Evolutionary conservation across 352 stramenopile genomes (phyloP).

Genomic region (Phytophthora kernoviae): DNA sequence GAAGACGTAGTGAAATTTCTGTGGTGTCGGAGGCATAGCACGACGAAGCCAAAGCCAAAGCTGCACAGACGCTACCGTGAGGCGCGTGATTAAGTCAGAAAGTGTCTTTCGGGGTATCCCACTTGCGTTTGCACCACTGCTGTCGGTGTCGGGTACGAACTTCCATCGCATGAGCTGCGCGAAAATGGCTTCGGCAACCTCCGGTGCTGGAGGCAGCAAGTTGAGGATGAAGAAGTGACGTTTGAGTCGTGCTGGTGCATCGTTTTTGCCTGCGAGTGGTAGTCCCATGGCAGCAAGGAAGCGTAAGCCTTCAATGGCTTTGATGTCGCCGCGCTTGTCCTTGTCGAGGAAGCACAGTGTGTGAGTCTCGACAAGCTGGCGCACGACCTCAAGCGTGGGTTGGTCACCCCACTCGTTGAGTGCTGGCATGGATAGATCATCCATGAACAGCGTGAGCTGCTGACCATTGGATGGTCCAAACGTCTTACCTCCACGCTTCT

Average conservation of each 20-base stretch:
- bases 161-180: conserved; percentile 75
- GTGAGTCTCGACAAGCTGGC: conserved; percentile 72
- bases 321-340: conserved; percentile 83
- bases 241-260: conserved; percentile 90
- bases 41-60: conserved; percentile 73
- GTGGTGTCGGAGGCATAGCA: conserved; percentile 70
- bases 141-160: conserved; percentile 36
- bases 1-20: conserved; percentile 88
- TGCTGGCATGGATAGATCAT: conserved; percentile 75
- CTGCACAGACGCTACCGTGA: conserved; percentile 60
- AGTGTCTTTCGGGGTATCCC: conserved; percentile 42
- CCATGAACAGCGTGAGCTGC: conserved; percentile 81
- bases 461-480: conserved; percentile 73
- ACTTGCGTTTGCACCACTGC: conserved; percentile 8
- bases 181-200: conserved; percentile 90
- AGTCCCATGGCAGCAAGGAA: conserved; percentile 75
- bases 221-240: conserved; percentile 91
- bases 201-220: conserved; percentile 66
- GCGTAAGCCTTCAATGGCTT: conserved; percentile 68
- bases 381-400: conserved; percentile 73
- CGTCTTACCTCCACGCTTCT: conserved; percentile 83
- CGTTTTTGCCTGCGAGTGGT: conserved; percentile 69
- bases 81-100: conserved; percentile 45
- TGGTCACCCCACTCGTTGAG: conserved; percentile 80
- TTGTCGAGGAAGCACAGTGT: conserved; percentile 84